phyloP scores from a whole-genome alignment of 345 rosid species.

The Mangifera indica region DNA sequence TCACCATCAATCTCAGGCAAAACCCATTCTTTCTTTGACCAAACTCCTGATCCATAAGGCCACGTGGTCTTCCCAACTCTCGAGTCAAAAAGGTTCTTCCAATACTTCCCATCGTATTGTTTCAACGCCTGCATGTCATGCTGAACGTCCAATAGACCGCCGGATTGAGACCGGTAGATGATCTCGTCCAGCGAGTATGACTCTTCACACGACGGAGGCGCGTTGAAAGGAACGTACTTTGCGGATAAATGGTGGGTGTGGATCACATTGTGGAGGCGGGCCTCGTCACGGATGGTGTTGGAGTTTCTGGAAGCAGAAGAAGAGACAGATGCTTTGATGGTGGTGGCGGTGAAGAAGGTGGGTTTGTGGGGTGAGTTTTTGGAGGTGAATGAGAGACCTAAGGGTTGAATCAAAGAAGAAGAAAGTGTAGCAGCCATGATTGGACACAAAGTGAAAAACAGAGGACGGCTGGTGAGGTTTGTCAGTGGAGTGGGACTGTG shows the following conservation, averaged over 20 bases:
- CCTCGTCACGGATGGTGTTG: slow-evolving; percentile 48
- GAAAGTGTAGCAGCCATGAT: slow-evolving; percentile 29
- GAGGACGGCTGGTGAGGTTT: slow-evolving; percentile 2
- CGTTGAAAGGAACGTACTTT: slow-evolving; percentile 57
- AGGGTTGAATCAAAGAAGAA: slow-evolving; percentile 18
- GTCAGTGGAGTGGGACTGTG: slow-evolving; percentile 1
- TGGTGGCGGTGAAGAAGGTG: not conserved
- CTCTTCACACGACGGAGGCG: slow-evolving; percentile 27
- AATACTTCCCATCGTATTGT: slow-evolving; percentile 39
- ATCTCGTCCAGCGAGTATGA: slow-evolving; percentile 54
- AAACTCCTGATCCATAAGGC: slow-evolving; percentile 53
- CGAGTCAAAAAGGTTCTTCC: slow-evolving; percentile 45
- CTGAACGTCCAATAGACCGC: slow-evolving; percentile 47
- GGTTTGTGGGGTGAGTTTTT: not conserved
- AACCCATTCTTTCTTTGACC: slow-evolving; percentile 56
- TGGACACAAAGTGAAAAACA: not conserved
- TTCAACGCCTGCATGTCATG: slow-evolving; percentile 45
- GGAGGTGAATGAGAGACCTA: slow-evolving; percentile 10
- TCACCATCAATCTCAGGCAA: slow-evolving; percentile 45
- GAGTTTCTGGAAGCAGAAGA: not conserved
- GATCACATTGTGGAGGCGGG: slow-evolving; percentile 38
- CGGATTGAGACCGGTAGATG: slow-evolving; percentile 47
- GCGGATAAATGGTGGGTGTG: slow-evolving; percentile 41
- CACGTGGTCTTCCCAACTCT: slow-evolving; percentile 45
- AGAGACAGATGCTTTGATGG: slow-evolving; percentile 8